Evolutionary conservation across 441 rosid genomes (phyloP).

Genomic region (Gossypium lobatum): DNA sequence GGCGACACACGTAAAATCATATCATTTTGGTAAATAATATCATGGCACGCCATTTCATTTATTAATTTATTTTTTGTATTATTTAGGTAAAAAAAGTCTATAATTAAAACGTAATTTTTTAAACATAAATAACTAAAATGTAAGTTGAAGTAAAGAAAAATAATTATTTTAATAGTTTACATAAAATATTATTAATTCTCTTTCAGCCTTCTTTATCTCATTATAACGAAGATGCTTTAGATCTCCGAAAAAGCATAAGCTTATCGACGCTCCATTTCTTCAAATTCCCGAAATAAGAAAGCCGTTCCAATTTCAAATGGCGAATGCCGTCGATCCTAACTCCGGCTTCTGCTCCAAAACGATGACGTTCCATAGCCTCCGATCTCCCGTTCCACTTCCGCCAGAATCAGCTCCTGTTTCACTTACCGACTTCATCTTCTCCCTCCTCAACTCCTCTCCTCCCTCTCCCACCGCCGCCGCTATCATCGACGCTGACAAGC

Average conservation of each 20-base stretch:
- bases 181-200: too few relatives aligned
- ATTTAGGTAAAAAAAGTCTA: accelerated
- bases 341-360: slow-evolving; percentile 39
- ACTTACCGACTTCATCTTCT: slow-evolving; percentile 35
- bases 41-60: too few relatives aligned
- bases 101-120: accelerated
- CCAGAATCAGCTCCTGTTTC: slow-evolving; percentile 27
- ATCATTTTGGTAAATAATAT: too few relatives aligned
- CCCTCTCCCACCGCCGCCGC: slow-evolving; percentile 30
- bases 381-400: slow-evolving; percentile 35
- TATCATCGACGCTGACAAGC: slow-evolving; percentile 33
- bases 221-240: too few relatives aligned
- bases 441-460: slow-evolving; percentile 34
- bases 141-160: accelerated
- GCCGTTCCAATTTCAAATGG: neutral
- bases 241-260: too few relatives aligned
- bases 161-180: too few relatives aligned
- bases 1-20: too few relatives aligned
- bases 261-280: too few relatives aligned
- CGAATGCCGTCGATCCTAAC: slow-evolving; percentile 20
- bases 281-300: neutral
- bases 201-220: too few relatives aligned
- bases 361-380: slow-evolving; percentile 36
- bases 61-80: too few relatives aligned
- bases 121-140: too few relatives aligned